Percentiles rank a stretch among this genome's conserved stretches.
Evolutionary conservation across 495 filamentous ascomycete species (phyloP).

Genomic region (Tuber aestivum): DNA sequence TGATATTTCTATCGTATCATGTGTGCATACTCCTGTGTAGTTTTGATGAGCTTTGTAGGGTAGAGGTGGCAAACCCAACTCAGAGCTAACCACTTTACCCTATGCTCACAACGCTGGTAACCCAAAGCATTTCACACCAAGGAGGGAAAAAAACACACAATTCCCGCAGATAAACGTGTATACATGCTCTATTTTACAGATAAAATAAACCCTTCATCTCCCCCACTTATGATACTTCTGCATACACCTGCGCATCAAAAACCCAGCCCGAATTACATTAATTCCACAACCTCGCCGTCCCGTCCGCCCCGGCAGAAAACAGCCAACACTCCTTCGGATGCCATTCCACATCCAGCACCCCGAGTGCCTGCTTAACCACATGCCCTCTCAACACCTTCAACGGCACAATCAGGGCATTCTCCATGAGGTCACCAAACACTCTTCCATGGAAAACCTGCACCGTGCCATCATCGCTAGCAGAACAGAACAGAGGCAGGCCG

Average conservation of each 20-base stretch:
- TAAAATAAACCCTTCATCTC: neutral
- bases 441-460: slow-evolving; percentile 95
- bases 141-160: neutral
- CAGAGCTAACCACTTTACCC: neutral
- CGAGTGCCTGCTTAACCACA: slow-evolving; percentile 69
- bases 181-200: neutral
- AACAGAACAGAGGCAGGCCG: slow-evolving; percentile 80
- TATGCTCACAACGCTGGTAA: neutral
- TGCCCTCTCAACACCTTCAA: slow-evolving; percentile 91
- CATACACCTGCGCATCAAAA: neutral
- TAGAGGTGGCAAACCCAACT: neutral
- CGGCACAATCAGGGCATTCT: slow-evolving; percentile 92
- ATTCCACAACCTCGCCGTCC: slow-evolving; percentile 72
- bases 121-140: neutral
- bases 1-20: too few species aligned
- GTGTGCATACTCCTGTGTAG: neutral
- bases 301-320: slow-evolving; percentile 90
- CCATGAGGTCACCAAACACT: slow-evolving; percentile 86
- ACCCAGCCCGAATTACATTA: slow-evolving; percentile 19
- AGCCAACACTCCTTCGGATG: slow-evolving; percentile 87
- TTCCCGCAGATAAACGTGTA: neutral
- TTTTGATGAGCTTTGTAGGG: neutral
- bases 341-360: slow-evolving; percentile 92
- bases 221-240: neutral
- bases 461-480: slow-evolving; percentile 87